Evolutionary conservation across 306 rosid species (phyloP), one percentile per base, ranked within the genome.

Genomic region (Abrus precatorius): DNA sequence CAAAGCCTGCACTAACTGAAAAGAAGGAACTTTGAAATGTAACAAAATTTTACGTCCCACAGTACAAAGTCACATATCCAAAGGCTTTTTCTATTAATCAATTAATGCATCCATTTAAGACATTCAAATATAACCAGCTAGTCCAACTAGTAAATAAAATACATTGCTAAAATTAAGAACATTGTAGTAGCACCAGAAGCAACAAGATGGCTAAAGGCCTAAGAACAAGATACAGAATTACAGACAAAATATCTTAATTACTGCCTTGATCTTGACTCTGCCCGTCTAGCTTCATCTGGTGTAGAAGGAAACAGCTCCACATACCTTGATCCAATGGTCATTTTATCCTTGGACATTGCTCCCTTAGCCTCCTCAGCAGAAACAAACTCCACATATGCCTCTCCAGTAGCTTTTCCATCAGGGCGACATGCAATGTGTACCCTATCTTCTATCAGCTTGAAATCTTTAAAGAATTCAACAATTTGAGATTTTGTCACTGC

Each of bases 291-390:
- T 87, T 96, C 99, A 83, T 90, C 98, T 20, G 93, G 90, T 68
- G 99, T 96, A 28, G 99, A 96, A 52, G 99, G 99, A 78, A 96
- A 96, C 89, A 96, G 88, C 88, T 96, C 99, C 84, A 93, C 98
- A 66, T 96, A 96, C 91, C 99, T 93, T 47, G 99, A 93, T 49
- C 99, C 99, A 28, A 96, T 96, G 38, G 93, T 93, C 98, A 92
- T 96, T 91, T 96, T 96, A 85, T 96, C 99, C 88, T 88, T 96
- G 88, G 86, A 59, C 98, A 96, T 96, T 27, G 99, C 98, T 66
- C 80, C 88, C 88, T 90, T 93, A 4, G 99, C 99, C 88, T 96
- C 98, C 5, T 92, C 99, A 5, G 81, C 78, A 27, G 99, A 92
- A 11, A 79, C 84, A 86, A 96, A 96, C 92, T 96, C 99, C 54